Percentiles rank a stretch among this genome's conserved stretches.
These are phyloP conservation scores for Lentinula novae-zelandiae DNA, from an alignment of 1,284 basidiomycete genomes.

Conservation along the genomic window DNA sequence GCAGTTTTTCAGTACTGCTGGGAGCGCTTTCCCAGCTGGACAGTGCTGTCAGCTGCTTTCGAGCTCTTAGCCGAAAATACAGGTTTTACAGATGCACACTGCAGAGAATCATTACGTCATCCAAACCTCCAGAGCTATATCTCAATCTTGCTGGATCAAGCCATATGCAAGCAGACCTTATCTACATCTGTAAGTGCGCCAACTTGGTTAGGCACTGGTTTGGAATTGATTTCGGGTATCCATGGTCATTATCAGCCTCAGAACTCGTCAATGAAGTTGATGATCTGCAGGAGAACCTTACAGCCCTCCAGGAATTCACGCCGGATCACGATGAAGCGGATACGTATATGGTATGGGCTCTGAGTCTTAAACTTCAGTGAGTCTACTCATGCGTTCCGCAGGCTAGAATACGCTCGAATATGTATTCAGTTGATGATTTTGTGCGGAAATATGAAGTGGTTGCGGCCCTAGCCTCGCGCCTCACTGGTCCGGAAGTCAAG, in stretches of 20 bases:
- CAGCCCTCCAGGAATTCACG: background rate
- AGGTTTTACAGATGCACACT: no score
- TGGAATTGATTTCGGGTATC: background rate
- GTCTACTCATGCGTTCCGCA: background rate
- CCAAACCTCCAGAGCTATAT: background rate
- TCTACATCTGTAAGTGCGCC: background rate
- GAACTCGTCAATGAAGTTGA: background rate
- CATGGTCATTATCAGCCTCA: background rate
- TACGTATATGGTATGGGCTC: background rate
- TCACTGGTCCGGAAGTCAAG: slow-evolving; percentile 3
- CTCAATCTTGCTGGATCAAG: background rate
- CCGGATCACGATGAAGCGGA: background rate
- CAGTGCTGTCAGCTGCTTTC: no score
- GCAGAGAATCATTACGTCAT: background rate
- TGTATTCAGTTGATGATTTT: background rate
- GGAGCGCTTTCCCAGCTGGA: no score
- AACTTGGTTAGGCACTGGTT: background rate
- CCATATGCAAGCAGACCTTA: background rate
- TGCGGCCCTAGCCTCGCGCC: background rate
- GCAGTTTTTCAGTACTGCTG: no score
- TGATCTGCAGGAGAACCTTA: background rate
- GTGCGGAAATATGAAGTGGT: background rate
- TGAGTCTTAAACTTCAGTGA: no score
- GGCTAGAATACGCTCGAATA: background rate
- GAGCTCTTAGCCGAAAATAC: no score